Conservation (phyloP, 1,139 yeast species). For the Pichia sp. region DNA sequence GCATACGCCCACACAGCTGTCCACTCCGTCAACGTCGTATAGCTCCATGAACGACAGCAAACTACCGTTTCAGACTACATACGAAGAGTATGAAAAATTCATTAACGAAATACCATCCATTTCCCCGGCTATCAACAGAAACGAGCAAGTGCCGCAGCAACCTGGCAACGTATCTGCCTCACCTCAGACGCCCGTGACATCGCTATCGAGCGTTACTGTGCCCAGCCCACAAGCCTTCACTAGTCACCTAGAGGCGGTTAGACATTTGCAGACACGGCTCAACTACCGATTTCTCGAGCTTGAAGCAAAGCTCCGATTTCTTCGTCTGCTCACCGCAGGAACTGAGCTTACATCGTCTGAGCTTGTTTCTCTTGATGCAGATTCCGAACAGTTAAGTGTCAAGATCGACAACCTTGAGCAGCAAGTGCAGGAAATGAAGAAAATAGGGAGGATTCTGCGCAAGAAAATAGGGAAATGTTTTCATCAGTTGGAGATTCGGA, state of each 20-base stretch:
- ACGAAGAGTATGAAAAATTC: slow-evolving; percentile 15
- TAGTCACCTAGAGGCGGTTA: slow-evolving; percentile 7
- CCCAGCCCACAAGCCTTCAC: slow-evolving; percentile 6
- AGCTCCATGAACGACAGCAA: not conserved
- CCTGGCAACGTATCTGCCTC: not conserved
- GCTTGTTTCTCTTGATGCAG: slow-evolving; percentile 19
- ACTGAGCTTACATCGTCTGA: slow-evolving; percentile 33
- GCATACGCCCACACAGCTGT: not conserved
- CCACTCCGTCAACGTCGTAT: not conserved
- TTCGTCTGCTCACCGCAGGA: slow-evolving; percentile 39
- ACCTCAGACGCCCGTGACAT: slow-evolving; percentile 6
- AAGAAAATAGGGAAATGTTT: slow-evolving; percentile 19
- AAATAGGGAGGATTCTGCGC: slow-evolving; percentile 12
- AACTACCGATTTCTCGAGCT: slow-evolving; percentile 64
- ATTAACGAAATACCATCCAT: not conserved
- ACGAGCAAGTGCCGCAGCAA: not conserved
- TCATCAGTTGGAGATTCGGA: slow-evolving; percentile 17
- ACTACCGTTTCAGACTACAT: slow-evolving; percentile 11
- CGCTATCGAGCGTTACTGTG: not conserved
- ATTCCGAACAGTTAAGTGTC: slow-evolving; percentile 3
- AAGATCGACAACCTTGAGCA: not conserved
- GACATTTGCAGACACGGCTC: slow-evolving; percentile 33
- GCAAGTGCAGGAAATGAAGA: slow-evolving; percentile 15
- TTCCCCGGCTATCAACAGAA: not conserved
- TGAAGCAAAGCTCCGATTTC: slow-evolving; percentile 61